Percentiles rank a stretch among this genome's conserved stretches.
phyloP scores from a whole-genome alignment of 2,329 filamentous ascomycete species.

The Penicillium sp. region DNA sequence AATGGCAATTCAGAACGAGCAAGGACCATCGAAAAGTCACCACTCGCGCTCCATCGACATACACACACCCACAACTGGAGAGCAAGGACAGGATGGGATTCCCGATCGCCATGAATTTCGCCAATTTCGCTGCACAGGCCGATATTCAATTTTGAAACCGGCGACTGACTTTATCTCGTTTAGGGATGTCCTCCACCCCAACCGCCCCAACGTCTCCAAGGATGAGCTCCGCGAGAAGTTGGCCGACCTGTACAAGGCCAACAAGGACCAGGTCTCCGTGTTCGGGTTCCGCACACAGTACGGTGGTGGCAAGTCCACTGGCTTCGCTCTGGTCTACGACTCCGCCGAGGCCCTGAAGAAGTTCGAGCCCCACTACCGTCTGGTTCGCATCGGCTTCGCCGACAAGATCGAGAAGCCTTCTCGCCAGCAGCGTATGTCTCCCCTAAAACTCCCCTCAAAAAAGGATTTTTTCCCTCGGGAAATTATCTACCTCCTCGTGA shows the following conservation, averaged over 20 bases:
- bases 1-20: not conserved
- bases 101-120: not conserved
- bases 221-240: conserved; percentile 97
- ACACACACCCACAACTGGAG: not conserved
- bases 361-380: conserved; percentile 98
- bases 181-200: conserved; percentile 99
- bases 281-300: conserved; percentile 99
- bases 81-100: not conserved
- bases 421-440: conserved; percentile 95
- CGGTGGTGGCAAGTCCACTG: conserved; percentile 99
- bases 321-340: conserved; percentile 98
- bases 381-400: conserved; percentile 89
- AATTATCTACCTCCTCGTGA: not conserved
- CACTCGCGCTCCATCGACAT: not conserved
- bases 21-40: not conserved
- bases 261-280: conserved; percentile 95
- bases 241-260: conserved; percentile 93
- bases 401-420: conserved; percentile 95
- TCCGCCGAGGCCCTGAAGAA: conserved; percentile 98
- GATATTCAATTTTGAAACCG: conserved; percentile 4
- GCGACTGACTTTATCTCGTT: conserved; percentile 24
- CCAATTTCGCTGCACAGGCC: not conserved
- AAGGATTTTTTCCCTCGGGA: not conserved
- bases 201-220: conserved; percentile 98
- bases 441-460: not conserved